Conservation (phyloP, 805 yeast genomes). For the Cyberlindnera nakhonratchasimensis region DNA sequence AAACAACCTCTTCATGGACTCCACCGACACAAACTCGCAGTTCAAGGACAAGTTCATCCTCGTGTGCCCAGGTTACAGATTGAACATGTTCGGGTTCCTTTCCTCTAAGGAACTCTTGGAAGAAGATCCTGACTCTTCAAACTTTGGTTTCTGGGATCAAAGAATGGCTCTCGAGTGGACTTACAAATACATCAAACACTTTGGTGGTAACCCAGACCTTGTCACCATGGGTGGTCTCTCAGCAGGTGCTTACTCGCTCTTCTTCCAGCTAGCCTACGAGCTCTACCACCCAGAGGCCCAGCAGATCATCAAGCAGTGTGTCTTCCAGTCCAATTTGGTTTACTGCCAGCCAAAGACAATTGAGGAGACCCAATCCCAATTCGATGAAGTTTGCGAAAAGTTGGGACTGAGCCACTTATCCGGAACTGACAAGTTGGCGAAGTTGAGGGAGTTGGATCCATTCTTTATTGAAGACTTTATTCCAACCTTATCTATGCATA, state of each 20-base stretch:
- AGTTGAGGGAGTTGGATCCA: conserved; percentile 23
- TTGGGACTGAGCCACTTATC: conserved; percentile 23
- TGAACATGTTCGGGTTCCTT: conserved; percentile 37
- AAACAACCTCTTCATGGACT: conserved; percentile 19
- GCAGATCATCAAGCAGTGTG: conserved; percentile 38
- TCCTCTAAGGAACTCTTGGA: conserved; percentile 34
- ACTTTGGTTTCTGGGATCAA: conserved; percentile 40
- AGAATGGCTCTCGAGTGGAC: conserved; percentile 45
- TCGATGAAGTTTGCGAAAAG: conserved; percentile 33
- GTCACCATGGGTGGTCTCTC: conserved; percentile 45
- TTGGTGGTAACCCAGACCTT: conserved; percentile 44
- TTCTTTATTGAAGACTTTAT: conserved; percentile 26
- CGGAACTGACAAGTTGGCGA: conserved; percentile 21
- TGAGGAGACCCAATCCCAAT: conserved; percentile 34
- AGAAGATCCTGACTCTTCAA: conserved; percentile 29
- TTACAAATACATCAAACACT: conserved; percentile 36
- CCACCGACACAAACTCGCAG: conserved; percentile 28
- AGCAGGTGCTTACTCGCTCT: conserved; percentile 44
- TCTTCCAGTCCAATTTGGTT: conserved; percentile 37
- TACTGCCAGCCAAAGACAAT: conserved; percentile 38
- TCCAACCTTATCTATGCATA: conserved; percentile 27
- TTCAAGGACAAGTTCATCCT: conserved; percentile 34
- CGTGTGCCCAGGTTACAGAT: conserved; percentile 39
- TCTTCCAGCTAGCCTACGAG: conserved; percentile 41
- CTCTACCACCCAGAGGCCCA: conserved; percentile 37